Evolutionary conservation across 148 eudicot species (phyloP).

Genomic region (Pharnaceum exiguum): DNA sequence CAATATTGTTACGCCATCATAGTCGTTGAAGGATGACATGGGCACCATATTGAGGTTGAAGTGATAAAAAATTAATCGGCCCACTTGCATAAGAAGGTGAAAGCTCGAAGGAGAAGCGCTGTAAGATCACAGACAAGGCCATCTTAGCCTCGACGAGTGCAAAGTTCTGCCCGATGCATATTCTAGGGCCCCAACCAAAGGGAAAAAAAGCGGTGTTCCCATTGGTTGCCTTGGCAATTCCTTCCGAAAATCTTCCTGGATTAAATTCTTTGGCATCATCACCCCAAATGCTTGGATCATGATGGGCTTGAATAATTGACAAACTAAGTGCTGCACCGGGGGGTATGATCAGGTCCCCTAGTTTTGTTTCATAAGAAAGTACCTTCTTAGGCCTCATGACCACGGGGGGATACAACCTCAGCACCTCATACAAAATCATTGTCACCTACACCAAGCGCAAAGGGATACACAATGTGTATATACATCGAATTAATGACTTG

Average conservation of each 20-base stretch:
- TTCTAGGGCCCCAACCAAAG: constrained; percentile 37
- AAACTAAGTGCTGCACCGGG: constrained; percentile 17
- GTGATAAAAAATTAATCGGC: constrained; percentile 5
- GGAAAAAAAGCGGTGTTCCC: constrained; percentile 26
- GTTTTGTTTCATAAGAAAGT: constrained; percentile 14
- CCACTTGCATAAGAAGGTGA: constrained; percentile 24
- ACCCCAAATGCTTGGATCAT: constrained; percentile 31
- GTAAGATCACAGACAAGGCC: constrained; percentile 16
- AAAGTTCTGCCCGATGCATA: constrained; percentile 26
- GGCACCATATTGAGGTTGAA: constrained; percentile 24
- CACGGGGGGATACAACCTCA: constrained; percentile 31
- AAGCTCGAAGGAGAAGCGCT: constrained; percentile 15
- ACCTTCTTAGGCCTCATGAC: constrained; percentile 4
- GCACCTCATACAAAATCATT: constrained; percentile 36
- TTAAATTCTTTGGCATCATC: constrained; percentile 26
- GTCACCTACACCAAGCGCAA: constrained; percentile 13
- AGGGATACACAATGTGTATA: too few species aligned
- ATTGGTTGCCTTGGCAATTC: constrained; percentile 26
- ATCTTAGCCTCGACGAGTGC: constrained; percentile 19
- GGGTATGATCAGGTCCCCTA: constrained; percentile 23
- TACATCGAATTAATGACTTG: too few species aligned
- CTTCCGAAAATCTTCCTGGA: constrained; percentile 34
- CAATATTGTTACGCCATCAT: too few species aligned
- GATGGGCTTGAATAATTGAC: constrained; percentile 17
- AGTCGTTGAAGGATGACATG: constrained; percentile 13